A percentile compares a stretch with the other conserved stretches of the same genome.
Evolutionary conservation across 2,329 filamentous ascomycete species (phyloP).

Genomic region (Trichoderma sp.): DNA sequence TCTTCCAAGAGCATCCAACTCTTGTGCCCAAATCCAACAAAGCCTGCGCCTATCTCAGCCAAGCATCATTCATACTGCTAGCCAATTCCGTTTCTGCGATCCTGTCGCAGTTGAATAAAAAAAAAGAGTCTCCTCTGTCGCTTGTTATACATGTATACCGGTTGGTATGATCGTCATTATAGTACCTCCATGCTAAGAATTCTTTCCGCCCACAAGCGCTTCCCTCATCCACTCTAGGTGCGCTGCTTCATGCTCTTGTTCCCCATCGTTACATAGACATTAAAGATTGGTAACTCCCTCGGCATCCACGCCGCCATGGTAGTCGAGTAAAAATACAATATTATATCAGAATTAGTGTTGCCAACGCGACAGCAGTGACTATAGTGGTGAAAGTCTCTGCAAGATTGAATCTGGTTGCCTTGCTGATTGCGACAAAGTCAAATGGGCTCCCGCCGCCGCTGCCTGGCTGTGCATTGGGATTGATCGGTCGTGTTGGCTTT

Average conservation of each 20-base stretch:
- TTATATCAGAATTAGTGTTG: constrained; percentile 1
- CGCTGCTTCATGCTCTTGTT: not conserved
- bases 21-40: not conserved
- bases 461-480: constrained; percentile 23
- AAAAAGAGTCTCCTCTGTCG: not conserved
- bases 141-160: not conserved
- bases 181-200: not conserved
- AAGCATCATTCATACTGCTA: not conserved
- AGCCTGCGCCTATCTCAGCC: not conserved
- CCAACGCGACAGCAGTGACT: not conserved
- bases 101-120: not conserved
- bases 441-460: constrained; percentile 35
- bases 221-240: not conserved
- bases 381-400: not conserved
- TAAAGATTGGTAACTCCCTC: constrained; percentile 1
- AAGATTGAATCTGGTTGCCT: not conserved
- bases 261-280: constrained; percentile 7
- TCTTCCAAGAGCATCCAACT: not conserved
- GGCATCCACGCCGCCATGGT: not conserved
- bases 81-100: not conserved
- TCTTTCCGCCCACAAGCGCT: not conserved
- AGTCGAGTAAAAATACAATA: constrained; percentile 2
- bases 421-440: constrained; percentile 28
- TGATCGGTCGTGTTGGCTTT: constrained; percentile 19
- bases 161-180: not conserved